Base-by-base conservation (phyloP, 23 red algal genomes). In the Gracilariopsis chorda region DNA sequence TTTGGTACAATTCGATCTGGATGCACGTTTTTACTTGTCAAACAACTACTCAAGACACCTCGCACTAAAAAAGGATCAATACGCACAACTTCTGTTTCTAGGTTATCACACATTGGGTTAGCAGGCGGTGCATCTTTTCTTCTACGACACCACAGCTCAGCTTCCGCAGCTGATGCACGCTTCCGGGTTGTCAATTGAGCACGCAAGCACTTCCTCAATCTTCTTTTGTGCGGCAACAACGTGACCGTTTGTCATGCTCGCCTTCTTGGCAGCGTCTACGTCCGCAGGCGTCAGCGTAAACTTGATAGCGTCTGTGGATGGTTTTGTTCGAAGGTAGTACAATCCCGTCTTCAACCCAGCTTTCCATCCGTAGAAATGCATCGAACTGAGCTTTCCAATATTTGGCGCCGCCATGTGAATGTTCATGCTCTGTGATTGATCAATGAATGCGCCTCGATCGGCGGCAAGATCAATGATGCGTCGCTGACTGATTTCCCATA, bases 301-400 rank as follows among this genome's bases (percentile, higher is more conserved):
- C 91, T 98, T 95, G 88, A 95, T 98, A 19, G 96, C 96, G 47
- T 98, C 92, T 52, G 93, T 94, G 43, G 96, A 94, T 0, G 96
- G 93, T 41, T 92, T 86, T 24, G 96, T 98, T 33, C 96, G 79
- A 25, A 98, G 76, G 53, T 98, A 98, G 78, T 98, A 98, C 90
- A 95, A 77, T 12, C 93, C 93, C 33, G 93, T 95, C 69, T 98
- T 98, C 74, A 98, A 74, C 28, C 96, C 96, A 17, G 77, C 78
- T 47, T 95, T 92, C 96, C 96, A 98, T 30, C 96, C 96, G 87
- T 95, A 92, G 78, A 98, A 98, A 78, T 98, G 96, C 96, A 98
- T 98, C n/a, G 96, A 98, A 72, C 88, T 93, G 12, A 98, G 71
- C 82, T 98, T 98, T 39, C 90, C 93, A 44, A 95, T 90, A 55